Percentiles rank a stretch among this genome's conserved stretches.
These are phyloP conservation scores for Blumeriella jaapii DNA, from an alignment of 2,329 filamentous ascomycete genomes.

Conservation along the genomic window DNA sequence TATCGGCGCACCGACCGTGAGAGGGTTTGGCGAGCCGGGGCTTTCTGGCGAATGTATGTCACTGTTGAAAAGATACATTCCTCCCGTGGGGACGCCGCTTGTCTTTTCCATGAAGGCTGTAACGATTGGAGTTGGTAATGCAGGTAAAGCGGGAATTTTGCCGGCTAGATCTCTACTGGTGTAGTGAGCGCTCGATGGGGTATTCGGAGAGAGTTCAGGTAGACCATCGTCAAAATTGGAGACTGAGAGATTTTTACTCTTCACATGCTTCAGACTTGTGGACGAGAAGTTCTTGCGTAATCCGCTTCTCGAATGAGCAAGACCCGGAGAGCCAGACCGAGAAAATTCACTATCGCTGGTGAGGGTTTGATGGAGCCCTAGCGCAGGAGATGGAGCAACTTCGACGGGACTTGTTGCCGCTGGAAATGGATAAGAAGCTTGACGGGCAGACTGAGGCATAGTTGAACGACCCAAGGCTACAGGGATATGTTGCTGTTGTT, in stretches of 20 bases:
- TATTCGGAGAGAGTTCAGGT: constrained; percentile 59
- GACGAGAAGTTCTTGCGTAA: constrained; percentile 61
- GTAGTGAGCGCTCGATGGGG: constrained; percentile 51
- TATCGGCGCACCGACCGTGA: constrained; percentile 55
- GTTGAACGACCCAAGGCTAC: constrained; percentile 11
- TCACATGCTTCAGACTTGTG: constrained; percentile 59
- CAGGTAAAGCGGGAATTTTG: constrained; percentile 44
- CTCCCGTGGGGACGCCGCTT: constrained; percentile 48
- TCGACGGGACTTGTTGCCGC: constrained; percentile 19
- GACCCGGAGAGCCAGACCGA: constrained; percentile 42
- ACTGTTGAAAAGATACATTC: constrained; percentile 73
- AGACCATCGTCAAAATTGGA: constrained; percentile 47
- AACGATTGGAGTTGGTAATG: constrained; percentile 56
- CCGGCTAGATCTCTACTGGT: constrained; percentile 31
- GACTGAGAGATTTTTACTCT: constrained; percentile 61
- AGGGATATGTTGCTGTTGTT: constrained; percentile 11
- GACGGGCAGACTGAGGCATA: constrained; percentile 20
- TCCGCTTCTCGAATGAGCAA: constrained; percentile 31
- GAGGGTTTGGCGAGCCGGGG: constrained; percentile 53
- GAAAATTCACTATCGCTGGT: constrained; percentile 27
- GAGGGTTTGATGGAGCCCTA: constrained; percentile 21
- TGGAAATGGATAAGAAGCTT: constrained; percentile 22
- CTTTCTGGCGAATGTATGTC: constrained; percentile 59
- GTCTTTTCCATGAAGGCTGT: constrained; percentile 48
- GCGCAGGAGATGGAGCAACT: constrained; percentile 23